Evolutionary conservation across 2,329 filamentous ascomycete species (phyloP), one percentile per base, ranked within the genome.

Genomic region (Alternaria sp.): DNA sequence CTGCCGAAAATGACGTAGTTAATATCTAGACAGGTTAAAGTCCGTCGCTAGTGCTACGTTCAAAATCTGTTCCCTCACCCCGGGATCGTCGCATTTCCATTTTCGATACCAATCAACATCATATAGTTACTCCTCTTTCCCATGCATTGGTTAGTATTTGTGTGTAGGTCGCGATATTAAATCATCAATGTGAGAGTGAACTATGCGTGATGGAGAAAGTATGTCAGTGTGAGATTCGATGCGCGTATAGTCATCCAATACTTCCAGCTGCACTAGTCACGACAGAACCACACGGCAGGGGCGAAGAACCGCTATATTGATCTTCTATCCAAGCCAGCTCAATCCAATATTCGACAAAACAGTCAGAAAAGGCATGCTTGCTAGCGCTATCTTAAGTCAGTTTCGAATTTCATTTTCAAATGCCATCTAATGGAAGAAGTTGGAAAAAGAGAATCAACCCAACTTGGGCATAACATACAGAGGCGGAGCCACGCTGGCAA

Each of bases 281-380:
- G 20, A n/a, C 14, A 41, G 14, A 41, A 41, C 2, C 8, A 37
- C 18, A 53, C 21, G 37, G n/a, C 14, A 37, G 3, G 33, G 49
- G 49, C 49, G 20, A 18, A 41, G 30, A 37, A 53, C 37, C 30
- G 49, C 49, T 53, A 37, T n/a, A 37, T 53, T 53, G 28, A 37
- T 53, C 37, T 53, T 53, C 49, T 53, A 53, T 53, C 49, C 49
- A 53, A 53, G 49, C 49, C 20, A 53, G 30, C 49, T 37, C 30
- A 21, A 53, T 25, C 14, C 49, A 41, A 23, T 37, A 28, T 53
- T 53, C 18, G 33, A 30, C 30, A 41, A 41, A 41, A 51, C 20
- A 30, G 45, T 15, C 6, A 51, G 49, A 51, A 30, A 51, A 51
- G 28, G 20, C 49, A 23, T 51, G 49, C 49, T 20, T 37, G 49